Base-by-base conservation (phyloP, 1,139 yeast species). In the Yamadazyma songkhlaensis region DNA sequence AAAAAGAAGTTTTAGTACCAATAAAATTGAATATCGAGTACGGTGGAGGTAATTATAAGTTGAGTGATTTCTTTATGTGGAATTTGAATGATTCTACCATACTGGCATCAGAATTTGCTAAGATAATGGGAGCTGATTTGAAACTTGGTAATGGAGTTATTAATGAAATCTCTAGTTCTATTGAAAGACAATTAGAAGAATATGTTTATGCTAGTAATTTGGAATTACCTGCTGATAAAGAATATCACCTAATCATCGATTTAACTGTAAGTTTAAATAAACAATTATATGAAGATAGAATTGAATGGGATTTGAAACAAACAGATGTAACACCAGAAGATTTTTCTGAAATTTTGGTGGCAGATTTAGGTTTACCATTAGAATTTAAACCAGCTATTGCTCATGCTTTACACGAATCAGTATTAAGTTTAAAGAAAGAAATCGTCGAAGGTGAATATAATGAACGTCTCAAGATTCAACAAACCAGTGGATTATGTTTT, bases 311-410 rank as follows among this genome's bases (percentile, higher is more conserved):
- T 55, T 67, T 92, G 43, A 70, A 64, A 22, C 80, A 81, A 46
- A 67, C 72, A n/a, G 64, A 71, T 1, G 58, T 84, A 6, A 79
- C 94, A 0, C 97, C 98, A 0, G 96, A 89, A 55, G 66, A 65
- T 35, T 92, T 92, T 66, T 95, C 97, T 0, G 77, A 74, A 45
- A 75, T 76, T 3, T 89, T 90, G 2, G 96, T 88, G 3, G 74
- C 79, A 28, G 99, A 92, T 51, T 62, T 92, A 57, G 97, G 97
- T 0, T 65, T 92, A 22, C 68, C 84, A 1, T 76, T 89, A 34
- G 98, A 94, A 57, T 92, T 92, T 55, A 77, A 80, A 45, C 95
- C 96, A 0, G 96, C 96, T 0, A 87, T 92, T 42, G 81, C 97
- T 0, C 94, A 86, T 52, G 79, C 96, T 0, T 65, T 92, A 30